phyloP scores from a whole-genome alignment of 176 grass and related monocot genomes.

The Eleusine indica region DNA sequence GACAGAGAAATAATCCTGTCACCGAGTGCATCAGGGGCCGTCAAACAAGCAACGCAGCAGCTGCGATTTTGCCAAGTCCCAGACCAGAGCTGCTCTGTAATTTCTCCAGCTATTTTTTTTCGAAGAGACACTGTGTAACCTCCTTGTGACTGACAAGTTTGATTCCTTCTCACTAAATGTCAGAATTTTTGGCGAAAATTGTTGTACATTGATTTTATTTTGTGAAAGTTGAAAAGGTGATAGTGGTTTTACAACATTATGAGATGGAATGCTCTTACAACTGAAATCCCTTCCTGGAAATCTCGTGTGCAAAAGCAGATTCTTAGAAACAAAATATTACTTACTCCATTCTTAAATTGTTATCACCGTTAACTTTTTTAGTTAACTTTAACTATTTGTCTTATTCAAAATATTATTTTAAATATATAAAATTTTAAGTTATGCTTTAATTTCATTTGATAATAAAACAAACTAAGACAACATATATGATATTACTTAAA shows the following conservation, averaged over 20 bases:
- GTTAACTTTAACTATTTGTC: too few relatives aligned
- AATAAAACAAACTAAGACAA: too few relatives aligned
- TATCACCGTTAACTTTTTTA: too few relatives aligned
- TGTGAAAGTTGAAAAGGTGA: neutral
- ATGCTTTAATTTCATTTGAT: too few relatives aligned
- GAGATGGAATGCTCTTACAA: neutral
- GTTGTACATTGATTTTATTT: constrained; percentile 20
- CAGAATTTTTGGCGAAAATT: neutral
- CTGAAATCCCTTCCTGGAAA: neutral
- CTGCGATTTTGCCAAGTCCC: constrained; percentile 15
- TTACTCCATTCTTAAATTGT: too few relatives aligned
- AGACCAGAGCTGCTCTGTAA: constrained; percentile 34
- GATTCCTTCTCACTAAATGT: constrained; percentile 16
- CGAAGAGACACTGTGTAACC: constrained; percentile 28
- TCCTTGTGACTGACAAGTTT: constrained; percentile 4
- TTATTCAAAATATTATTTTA: too few relatives aligned
- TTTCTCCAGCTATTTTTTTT: constrained; percentile 13
- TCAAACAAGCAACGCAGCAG: neutral
- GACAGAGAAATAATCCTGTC: constrained; percentile 20
- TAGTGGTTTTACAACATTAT: constrained; percentile 1
- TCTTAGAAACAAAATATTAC: too few relatives aligned
- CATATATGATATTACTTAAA: too few relatives aligned
- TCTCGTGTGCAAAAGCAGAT: neutral
- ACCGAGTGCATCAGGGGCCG: neutral
- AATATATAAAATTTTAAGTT: too few relatives aligned